Base-by-base conservation (phyloP, 495 filamentous ascomycete species). In the Hypoxylon cercidicola region DNA sequence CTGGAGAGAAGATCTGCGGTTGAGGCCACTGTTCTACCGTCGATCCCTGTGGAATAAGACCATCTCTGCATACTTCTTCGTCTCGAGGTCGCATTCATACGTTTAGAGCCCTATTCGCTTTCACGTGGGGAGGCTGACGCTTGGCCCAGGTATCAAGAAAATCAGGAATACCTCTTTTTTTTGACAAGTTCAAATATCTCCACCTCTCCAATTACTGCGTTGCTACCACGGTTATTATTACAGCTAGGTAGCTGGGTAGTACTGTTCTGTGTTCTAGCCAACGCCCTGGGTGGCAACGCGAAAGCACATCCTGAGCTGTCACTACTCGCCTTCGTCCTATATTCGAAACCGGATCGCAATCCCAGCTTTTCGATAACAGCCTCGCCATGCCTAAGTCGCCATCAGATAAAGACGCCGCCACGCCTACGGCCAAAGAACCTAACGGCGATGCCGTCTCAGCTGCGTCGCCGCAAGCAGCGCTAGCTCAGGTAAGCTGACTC, bases 401-500 rank as follows among this genome's bases (percentile, higher is more conserved):
- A 3, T 64, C 55, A 35, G 53, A 59, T 41, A 49, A 54, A 23
- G 52, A 48, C 15, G 30, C 18, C 18, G 32, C 63, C 51, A 32
- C 39, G 37, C 55, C 56, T 8, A 41, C 65, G 12, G 3, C 51
- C 41, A 37, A 52, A 10, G 51, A 43, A 40, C n/a, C 60, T 50
- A 57, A 62, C 13, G 56, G 55, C 37, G 9, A 19, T 41, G 48
- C 51, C 48, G 47, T 54, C 34, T 57, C 59, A 43, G 32, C 30
- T 41, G 53, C 18, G 3, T 60, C 61, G 23, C 43, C 66, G 10
- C 64, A 74, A 39, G 60, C 70, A 34, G 66, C 72, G 21, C 46
- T 75, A 47, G 60, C 67, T 55, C 62, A 75, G 66, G 75, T 74
- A 66, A 66, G 70, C 66, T 53, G 40, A 45, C 35, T 32, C 46